phyloP scores from a whole-genome alignment of 225 moss, liverwort and hornwort genomes.

The Bryoerythrophyllum caledonicum region DNA sequence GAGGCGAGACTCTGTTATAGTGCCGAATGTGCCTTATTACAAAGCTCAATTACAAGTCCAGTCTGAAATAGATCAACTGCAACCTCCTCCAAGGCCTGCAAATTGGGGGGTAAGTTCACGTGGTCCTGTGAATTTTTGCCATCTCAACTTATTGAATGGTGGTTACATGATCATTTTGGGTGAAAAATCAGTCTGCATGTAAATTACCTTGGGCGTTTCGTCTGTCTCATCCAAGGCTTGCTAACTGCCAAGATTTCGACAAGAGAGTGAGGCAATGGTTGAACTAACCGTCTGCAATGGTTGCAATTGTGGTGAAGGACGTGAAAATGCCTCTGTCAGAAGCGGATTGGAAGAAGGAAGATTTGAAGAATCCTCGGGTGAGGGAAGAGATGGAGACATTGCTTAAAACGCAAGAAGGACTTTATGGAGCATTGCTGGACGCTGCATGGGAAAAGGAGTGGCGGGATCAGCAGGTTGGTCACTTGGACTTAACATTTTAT shows the following conservation, averaged over 20 bases:
- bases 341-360: constrained; percentile 68
- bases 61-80: constrained; percentile 62
- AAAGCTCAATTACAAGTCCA: constrained; percentile 65
- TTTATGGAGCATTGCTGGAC: constrained; percentile 59
- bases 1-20: constrained; percentile 68
- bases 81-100: constrained; percentile 79
- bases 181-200: background rate
- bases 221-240: background rate
- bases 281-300: constrained; percentile 12
- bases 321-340: constrained; percentile 61
- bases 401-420: constrained; percentile 65
- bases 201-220: background rate
- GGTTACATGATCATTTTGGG: background rate
- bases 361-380: constrained; percentile 53
- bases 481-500: background rate
- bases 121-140: background rate
- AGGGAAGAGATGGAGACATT: constrained; percentile 64
- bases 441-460: constrained; percentile 77
- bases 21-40: constrained; percentile 61
- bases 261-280: background rate
- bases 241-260: background rate
- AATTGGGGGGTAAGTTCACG: constrained; percentile 74
- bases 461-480: constrained; percentile 70
- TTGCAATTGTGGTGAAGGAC: constrained; percentile 36
- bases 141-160: background rate